Percentiles rank a stretch among this genome's conserved stretches.
Evolutionary conservation across 225 moss, liverwort and hornwort species (phyloP).

Genomic region (Lunularia cruciata): DNA sequence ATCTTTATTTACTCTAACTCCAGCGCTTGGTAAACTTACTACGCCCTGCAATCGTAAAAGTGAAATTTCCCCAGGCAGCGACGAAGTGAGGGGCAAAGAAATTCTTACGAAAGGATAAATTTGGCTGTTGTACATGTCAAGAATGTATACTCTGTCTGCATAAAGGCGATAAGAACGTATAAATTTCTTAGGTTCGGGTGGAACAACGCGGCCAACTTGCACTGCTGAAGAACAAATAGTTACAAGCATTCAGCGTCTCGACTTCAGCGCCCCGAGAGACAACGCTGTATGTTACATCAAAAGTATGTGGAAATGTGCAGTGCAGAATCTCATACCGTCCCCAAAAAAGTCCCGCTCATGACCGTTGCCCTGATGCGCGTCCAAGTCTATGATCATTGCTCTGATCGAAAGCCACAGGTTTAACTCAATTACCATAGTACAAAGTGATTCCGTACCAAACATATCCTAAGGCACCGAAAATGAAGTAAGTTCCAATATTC

Average conservation of each 20-base stretch:
- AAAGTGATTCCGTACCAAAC: no score
- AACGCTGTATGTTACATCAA: not conserved
- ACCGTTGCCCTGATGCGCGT: slow-evolving; percentile 98
- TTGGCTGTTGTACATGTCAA: slow-evolving; percentile 93
- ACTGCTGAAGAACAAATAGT: no score
- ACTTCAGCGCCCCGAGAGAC: not conserved
- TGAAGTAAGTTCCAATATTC: no score
- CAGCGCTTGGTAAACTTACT: not conserved
- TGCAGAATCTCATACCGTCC: slow-evolving; percentile 56
- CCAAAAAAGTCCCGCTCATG: slow-evolving; percentile 80
- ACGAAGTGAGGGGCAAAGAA: not conserved
- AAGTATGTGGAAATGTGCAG: no score
- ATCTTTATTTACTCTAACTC: not conserved
- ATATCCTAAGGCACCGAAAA: no score
- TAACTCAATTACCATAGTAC: no score
- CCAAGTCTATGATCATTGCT: slow-evolving; percentile 97
- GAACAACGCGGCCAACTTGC: no score
- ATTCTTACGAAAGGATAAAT: slow-evolving; percentile 78
- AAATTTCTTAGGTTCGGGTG: no score
- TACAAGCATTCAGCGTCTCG: no score
- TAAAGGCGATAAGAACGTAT: not conserved
- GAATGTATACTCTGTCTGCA: slow-evolving; percentile 83
- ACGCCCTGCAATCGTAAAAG: not conserved
- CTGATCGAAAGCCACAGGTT: no score
- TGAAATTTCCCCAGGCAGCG: no score